Evolutionary conservation across 257 asterid species (phyloP), one percentile per base, ranked within the genome.

Genomic region (Solanum sitiens): DNA sequence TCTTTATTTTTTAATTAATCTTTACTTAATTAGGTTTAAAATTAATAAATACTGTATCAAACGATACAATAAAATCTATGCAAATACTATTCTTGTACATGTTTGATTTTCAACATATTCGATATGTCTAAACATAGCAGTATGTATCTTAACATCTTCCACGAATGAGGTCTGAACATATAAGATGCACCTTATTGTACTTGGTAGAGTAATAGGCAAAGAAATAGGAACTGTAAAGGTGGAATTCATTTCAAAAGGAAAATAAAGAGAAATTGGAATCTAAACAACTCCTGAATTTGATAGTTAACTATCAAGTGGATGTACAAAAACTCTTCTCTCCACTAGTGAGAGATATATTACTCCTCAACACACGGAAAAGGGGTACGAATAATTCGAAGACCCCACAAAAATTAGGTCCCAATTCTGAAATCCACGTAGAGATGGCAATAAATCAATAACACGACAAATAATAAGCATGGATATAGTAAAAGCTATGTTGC

Each of bases 321-420:
- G 44, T 12, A 16, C 10, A 14, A 4, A 27, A 27, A 70, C 75
- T 30, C 75, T 70, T 30, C 21, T 3, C 23, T 30, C 75, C 21
- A 14, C 75, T 39, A 32, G 76, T 35, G 45, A 73, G 45, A 42
- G 56, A 25, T 14, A 5, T 25, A 39, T 15, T 42, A 7, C 39
- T 44, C 84, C 84, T 3, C 39, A 44, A 44, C 42, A 79, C 65
- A 9, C 10, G 65, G 25, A 45, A 71, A 42, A 76, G 5, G 40
- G 16, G 27, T 27, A 47, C 11, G 42, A 79, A 45, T 45, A 45
- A 79, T 25, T 79, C 39, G 15, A 27, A 21, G 67, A 79, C 85
- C 25, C 85, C 67, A 45, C 85, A 44, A 27, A 45, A 44, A 1
- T 77, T 13, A 79, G 85, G 67, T 79, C 67, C 85, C 67, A 79